Base-by-base conservation (phyloP, 306 rosid genomes). In the Glycine tomentella region DNA sequence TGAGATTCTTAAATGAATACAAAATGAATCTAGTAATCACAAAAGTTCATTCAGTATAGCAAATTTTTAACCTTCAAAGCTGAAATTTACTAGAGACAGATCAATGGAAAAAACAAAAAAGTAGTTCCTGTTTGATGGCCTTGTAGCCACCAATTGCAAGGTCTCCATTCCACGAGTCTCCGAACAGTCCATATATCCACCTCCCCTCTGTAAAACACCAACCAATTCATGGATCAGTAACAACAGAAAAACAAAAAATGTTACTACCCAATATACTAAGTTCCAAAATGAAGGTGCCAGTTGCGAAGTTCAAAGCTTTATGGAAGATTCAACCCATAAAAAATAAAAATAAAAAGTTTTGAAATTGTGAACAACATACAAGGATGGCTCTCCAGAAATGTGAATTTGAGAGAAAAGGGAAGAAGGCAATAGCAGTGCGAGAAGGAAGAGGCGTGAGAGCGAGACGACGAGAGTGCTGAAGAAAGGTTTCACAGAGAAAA, bases 91-190 rank as follows among this genome's bases (percentile, higher is more conserved):
- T 31, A 4, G 8, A 51, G 55, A 42, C 6, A 63, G 2, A 67
- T 42, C 53, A 82, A 31, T 40, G 49, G 13, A 70, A 69, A 42
- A 64, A 81, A 64, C 67, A 45, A 55, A 48, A 72, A 0, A 38
- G 64, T 85, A 95, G 97, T n/a, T n/a, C n/a, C 96, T 40, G 80
- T 69, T 82, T 77, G 85, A 74, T 83, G 88, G 16, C 87, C 91
- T 86, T 88, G 90, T 9, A 86, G 86, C 99, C 98, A 95, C 99
- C 97, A 95, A 57, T 86, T 81, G 94, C 99, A 95, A 84, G 97
- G 94, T 44, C 90, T 90, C 99, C 99, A 95, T 64, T 91, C 96
- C 58, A 86, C 83, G 63, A 81, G 78, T 86, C 97, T 92, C 82
- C 82, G 79, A 20, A 95, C 90, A 86, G 91, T 88, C 99, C 99